Base-by-base conservation (phyloP, 208 protist species). In the Trypanosoma lewisi region DNA sequence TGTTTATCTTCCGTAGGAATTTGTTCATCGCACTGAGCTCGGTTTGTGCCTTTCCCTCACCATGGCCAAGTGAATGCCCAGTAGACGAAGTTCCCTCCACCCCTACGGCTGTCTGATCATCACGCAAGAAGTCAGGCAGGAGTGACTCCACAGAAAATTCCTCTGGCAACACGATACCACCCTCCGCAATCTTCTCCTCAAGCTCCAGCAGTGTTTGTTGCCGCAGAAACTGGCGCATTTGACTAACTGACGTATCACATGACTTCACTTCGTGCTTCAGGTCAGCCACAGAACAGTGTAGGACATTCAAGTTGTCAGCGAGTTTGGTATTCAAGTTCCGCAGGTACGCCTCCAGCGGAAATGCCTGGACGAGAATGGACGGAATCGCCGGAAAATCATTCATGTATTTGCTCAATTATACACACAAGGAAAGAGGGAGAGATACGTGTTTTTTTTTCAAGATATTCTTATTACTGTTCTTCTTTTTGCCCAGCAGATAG, bases 301-400 rank as follows among this genome's bases (percentile, higher is more conserved):
- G 19, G 6, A 27, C 12, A 28, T 31, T 58, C 30, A 83, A 39
- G 36, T 67, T 66, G 0, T 44, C 55, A 28, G 63, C 30, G 34
- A 81, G 76, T 25, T 79, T 28, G 6, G 64, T 51, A 7, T 44
- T 75, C 8, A 89, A 56, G 9, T 36, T 55, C 6, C 63, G 57
- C 17, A 89, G 54, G 19, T 79, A 83, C n/a, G 51, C 44, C 63
- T 89, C 73, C 28, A 89, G 72, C 16, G 48, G 63, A 51, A 67
- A 69, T 2, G 61, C 57, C 45, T 72, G 77, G 17, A 86, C 49
- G 23, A 86, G 72, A 9, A 75, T 37, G 1, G 75, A 63, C 8
- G 80, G 80, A n/a, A 80, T 25, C 0, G 63, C 8, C 12, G 50
- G 54, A 41, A 71, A 12, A 9, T 63, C 47, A 25, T 8, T 28